Percentiles rank a stretch among this genome's conserved stretches.
Conservation (phyloP, 805 yeast species). For the Candida manassasensis region DNA sequence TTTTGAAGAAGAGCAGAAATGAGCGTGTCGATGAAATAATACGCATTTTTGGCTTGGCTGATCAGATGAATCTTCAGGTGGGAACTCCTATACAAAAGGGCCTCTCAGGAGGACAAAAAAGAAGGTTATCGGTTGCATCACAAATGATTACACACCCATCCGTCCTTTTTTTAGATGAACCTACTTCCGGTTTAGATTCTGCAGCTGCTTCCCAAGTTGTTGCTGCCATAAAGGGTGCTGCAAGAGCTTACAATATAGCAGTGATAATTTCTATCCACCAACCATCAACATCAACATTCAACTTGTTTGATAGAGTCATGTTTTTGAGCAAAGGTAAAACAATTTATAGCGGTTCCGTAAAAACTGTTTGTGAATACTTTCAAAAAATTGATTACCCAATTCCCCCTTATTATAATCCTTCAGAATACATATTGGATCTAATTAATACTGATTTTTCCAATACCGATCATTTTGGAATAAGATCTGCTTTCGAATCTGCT, state of each 20-base stretch:
- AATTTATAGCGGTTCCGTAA: constrained; percentile 15
- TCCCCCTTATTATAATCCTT: constrained; percentile 18
- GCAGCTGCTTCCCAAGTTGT: constrained; percentile 51
- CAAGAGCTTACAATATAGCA: constrained; percentile 27
- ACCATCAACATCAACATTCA: constrained; percentile 44
- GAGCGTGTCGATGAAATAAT: constrained; percentile 11
- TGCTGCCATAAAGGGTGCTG: constrained; percentile 38
- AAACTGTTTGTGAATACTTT: constrained; percentile 14
- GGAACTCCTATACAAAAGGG: constrained; percentile 21
- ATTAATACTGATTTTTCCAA: constrained; percentile 23
- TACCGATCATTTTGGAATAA: constrained; percentile 2
- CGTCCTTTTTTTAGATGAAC: constrained; percentile 53
- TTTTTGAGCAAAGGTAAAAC: constrained; percentile 20
- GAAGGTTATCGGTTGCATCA: constrained; percentile 18
- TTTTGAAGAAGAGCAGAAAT: constrained; percentile 4
- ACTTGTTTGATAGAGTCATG: constrained; percentile 21
- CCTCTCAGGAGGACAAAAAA: constrained; percentile 20
- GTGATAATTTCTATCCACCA: constrained; percentile 52
- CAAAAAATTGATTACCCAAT: constrained; percentile 15
- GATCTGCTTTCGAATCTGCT: background rate
- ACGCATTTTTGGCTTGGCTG: constrained; percentile 12
- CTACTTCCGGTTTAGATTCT: constrained; percentile 59
- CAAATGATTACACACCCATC: constrained; percentile 16
- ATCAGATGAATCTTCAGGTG: constrained; percentile 12
- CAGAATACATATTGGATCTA: constrained; percentile 26